A percentile compares a stretch with the other conserved stretches of the same genome.
These are phyloP conservation scores for Suhomyces tanzawaensis DNA, from an alignment of 805 yeast species.

Conservation along the genomic window DNA sequence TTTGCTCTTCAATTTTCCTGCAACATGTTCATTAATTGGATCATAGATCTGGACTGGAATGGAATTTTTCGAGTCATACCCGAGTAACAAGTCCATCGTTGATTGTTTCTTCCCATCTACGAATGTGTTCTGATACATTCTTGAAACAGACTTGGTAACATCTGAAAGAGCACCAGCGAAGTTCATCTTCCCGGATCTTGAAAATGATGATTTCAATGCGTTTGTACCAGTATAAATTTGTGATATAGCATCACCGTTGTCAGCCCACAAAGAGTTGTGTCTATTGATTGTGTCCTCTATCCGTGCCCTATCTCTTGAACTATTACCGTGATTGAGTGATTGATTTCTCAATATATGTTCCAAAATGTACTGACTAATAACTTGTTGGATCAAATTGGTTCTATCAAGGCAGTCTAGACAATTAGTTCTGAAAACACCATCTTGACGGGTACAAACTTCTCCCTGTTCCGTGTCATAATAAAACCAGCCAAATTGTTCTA, in stretches of 20 bases:
- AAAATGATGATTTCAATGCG: slow-evolving; percentile 83
- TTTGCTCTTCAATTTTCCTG: slow-evolving; percentile 51
- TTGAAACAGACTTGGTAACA: slow-evolving; percentile 90
- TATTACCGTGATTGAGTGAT: slow-evolving; percentile 21
- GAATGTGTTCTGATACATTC: slow-evolving; percentile 94
- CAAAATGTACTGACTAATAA: slow-evolving; percentile 70
- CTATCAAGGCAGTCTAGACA: slow-evolving; percentile 94
- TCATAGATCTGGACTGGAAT: slow-evolving; percentile 73
- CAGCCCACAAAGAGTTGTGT: slow-evolving; percentile 51
- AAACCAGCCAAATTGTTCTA: slow-evolving; percentile 80
- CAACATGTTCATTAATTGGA: slow-evolving; percentile 85
- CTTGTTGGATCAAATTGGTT: slow-evolving; percentile 86
- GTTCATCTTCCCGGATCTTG: slow-evolving; percentile 94
- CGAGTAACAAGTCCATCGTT: slow-evolving; percentile 84
- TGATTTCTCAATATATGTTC: slow-evolving; percentile 35
- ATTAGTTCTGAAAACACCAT: slow-evolving; percentile 89
- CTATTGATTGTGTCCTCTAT: slow-evolving; percentile 48
- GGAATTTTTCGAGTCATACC: slow-evolving; percentile 69
- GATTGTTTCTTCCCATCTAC: slow-evolving; percentile 88
- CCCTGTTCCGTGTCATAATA: slow-evolving; percentile 58
- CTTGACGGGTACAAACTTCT: slow-evolving; percentile 68
- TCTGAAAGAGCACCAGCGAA: slow-evolving; percentile 96
- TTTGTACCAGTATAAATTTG: slow-evolving; percentile 73
- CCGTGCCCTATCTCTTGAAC: slow-evolving; percentile 18
- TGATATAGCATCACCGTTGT: slow-evolving; percentile 65